Evolutionary conservation across 441 rosid genomes (phyloP), one percentile per base, ranked within the genome.

Genomic region (Erodium trifolium): DNA sequence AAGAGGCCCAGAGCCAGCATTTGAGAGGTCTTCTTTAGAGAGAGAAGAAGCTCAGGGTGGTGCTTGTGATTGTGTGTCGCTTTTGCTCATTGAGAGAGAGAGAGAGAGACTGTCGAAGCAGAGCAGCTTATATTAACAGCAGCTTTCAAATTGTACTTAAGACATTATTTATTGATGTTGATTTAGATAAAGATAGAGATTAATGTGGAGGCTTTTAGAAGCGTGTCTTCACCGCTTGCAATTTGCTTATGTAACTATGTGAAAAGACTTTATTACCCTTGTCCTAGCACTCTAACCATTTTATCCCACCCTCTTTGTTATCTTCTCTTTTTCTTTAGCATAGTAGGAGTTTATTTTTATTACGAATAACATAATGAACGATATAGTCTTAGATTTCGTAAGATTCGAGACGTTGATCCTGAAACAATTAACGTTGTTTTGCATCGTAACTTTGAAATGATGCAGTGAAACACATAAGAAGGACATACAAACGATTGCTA

Each of bases 71-170:
- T 16, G 62, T 14, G 62, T 16, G 62, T 64, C 60, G 78, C 57
- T 77, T 71, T 78, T 73, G 73, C 57, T 83, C 89, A 82, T 79
- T 79, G 79, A 77, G 57, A n/a, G 55, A 47, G 79, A 77, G 57
- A n/a, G 55, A 47, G 68, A n/a, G 17, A 49, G 70, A 76, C 75
- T 71, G 77, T 63, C 62, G 5, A 14, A 55, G 62, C 23, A 45
- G 51, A 45, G 51, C 13, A 12, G n/a, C n/a, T 45, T 45, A 45
- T 45, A 45, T 45, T 45, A 45, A 45, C n/a, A 45, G 51, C n/a
- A 45, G 51, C 12, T 45, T 45, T 10, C 51, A 12, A 45, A 45
- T 37, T 45, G 1, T 12, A 45, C 62, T 55, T 16, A 5, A 1
- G 14, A 16, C 14, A 14, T 55, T 14, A 1, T 55, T 55, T 11